Evolutionary conservation across 2,329 filamentous ascomycete genomes (phyloP).

Genomic region (Trichophyton equinum): DNA sequence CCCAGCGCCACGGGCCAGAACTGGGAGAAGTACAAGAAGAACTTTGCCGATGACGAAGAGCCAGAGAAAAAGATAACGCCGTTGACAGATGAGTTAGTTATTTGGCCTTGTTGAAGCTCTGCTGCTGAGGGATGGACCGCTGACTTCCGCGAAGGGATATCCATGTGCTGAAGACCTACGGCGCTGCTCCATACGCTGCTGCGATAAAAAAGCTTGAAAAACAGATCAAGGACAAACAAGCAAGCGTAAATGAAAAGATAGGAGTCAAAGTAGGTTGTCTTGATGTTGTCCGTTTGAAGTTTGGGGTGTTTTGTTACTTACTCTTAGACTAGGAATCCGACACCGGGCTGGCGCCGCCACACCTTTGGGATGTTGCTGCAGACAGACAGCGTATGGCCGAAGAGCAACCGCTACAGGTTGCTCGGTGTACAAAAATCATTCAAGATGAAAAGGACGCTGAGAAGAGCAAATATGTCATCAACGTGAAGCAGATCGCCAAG

Average conservation of each 20-base stretch:
- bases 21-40: constrained; percentile 99
- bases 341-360: constrained; percentile 91
- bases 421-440: constrained; percentile 98
- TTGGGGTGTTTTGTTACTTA: constrained; percentile 6
- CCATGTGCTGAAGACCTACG: constrained; percentile 97
- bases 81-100: constrained; percentile 78
- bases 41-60: constrained; percentile 88
- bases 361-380: constrained; percentile 96
- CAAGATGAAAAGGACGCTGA: constrained; percentile 88
- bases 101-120: neutral
- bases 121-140: constrained; percentile 3
- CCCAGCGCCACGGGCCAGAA: constrained; percentile 84
- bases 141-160: constrained; percentile 61
- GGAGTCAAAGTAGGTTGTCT: constrained; percentile 39
- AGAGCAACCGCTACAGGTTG: constrained; percentile 94
- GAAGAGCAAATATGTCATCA: constrained; percentile 99
- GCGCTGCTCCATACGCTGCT: constrained; percentile 86
- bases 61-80: constrained; percentile 99
- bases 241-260: constrained; percentile 97
- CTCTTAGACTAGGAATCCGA: constrained; percentile 68
- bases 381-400: constrained; percentile 97
- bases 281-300: neutral
- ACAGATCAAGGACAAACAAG: constrained; percentile 98
- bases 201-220: constrained; percentile 96
- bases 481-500: constrained; percentile 99